Base-by-base conservation (phyloP, 2,329 filamentous ascomycete species). In the Biscogniauxia mediterranea region DNA sequence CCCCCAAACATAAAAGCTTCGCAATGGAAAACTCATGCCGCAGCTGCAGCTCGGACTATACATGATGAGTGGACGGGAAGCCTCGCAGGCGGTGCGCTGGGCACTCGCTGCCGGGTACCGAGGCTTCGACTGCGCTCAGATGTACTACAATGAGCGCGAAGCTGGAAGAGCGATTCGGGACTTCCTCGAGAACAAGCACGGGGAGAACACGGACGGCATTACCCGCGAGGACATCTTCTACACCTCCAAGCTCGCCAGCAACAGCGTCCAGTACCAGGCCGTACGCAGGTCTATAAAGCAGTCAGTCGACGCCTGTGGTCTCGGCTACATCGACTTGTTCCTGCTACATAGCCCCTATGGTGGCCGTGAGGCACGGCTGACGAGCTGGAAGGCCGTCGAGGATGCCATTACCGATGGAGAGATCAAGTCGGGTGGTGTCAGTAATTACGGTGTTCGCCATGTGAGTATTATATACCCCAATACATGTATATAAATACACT, bases 301-400 rank as follows among this genome's bases (percentile, higher is more conserved):
- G 71, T 89, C 85, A 28, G 80, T 93, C 3, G 81, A 85, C 54
- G 83, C 83, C 59, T 87, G 85, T 23, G 89, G 86, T 0, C 76
- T 93, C 28, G 89, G 86, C 0, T 93, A 93, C 73, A 85, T 94
- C 59, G 91, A 95, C 70, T 74, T 95, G 52, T 93, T 94, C 73
- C 78, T 96, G 11, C 79, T 95, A 59, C 92, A 95, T 71, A 90
- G 87, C 54, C 92, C 91, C 0, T 92, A 92, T 68, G 91, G 91
- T 5, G 91, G 91, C 1, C 86, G 81, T 69, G 75, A 83, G 68
- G 87, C 85, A 7, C 81, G 91, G 4, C 73, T 90, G 56, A 87
- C 89, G 46, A 91, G 89, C 70, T 95, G 91, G 91, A 83, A 79
- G 67, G 91, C 91, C 0, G 78, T 95, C 0, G 88, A 92, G 67